A percentile compares a stretch with the other conserved stretches of the same genome.
These are phyloP conservation scores for Paraleonurus japonicus DNA, from an alignment of 257 asterid genomes.

Conservation along the genomic window DNA sequence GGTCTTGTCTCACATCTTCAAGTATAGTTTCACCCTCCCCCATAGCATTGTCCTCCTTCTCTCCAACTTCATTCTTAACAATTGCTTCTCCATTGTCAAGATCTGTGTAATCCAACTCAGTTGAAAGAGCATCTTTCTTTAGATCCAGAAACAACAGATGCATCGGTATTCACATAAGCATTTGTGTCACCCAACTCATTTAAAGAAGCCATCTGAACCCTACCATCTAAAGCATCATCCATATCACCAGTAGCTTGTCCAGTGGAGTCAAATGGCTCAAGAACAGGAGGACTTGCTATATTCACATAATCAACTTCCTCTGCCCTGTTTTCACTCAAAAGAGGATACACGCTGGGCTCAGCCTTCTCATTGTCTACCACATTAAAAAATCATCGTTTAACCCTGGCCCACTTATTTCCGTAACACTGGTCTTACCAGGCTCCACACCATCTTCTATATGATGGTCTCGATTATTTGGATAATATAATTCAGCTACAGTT, in stretches of 20 bases:
- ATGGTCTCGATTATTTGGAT: conserved; percentile 34
- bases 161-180: conserved; percentile 30
- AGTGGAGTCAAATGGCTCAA: conserved; percentile 15
- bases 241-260: conserved; percentile 26
- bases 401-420: conserved; percentile 28
- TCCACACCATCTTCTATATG: conserved; percentile 26
- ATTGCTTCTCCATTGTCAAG: conserved; percentile 34
- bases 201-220: conserved; percentile 24
- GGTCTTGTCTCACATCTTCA: conserved; percentile 27
- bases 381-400: conserved; percentile 27
- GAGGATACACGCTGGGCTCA: conserved; percentile 32
- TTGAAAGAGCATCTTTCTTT: conserved; percentile 33
- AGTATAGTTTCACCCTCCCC: conserved; percentile 36
- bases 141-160: conserved; percentile 36
- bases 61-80: conserved; percentile 34
- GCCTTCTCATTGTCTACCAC: conserved; percentile 35
- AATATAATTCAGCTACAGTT: conserved; percentile 28
- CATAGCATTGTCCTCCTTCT: conserved; percentile 34
- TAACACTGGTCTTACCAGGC: conserved; percentile 24
- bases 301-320: conserved; percentile 28
- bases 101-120: conserved; percentile 36
- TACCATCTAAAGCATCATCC: conserved; percentile 32
- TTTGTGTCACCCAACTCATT: conserved; percentile 31
- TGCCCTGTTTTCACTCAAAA: conserved; percentile 28
- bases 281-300: conserved; percentile 25